Evolutionary conservation across 2,329 filamentous ascomycete genomes (phyloP).

Genomic region (Diaporthe caulivora): DNA sequence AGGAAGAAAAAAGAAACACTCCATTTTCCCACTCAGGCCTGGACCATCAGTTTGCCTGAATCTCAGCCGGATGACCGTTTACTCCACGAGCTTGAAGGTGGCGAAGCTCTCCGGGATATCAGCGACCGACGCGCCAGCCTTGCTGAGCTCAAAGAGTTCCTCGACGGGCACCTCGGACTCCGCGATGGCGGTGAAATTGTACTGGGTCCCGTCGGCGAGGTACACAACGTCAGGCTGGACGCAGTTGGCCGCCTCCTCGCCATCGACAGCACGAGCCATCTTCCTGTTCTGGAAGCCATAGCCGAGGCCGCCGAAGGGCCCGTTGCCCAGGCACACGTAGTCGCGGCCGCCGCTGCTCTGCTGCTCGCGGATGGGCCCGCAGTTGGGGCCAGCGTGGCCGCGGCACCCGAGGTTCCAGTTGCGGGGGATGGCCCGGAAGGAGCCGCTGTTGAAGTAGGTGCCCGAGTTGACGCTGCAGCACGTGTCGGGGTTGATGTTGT

Average conservation of each 20-base stretch:
- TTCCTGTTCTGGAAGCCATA: background rate
- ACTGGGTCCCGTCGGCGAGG: conserved; percentile 12
- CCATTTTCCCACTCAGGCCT: background rate
- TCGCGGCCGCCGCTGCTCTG: background rate
- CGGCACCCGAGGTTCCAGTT: background rate
- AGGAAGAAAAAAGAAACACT: background rate
- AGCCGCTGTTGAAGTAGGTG: background rate
- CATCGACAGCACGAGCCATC: background rate
- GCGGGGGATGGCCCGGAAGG: conserved; percentile 2
- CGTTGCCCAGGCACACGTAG: conserved; percentile 10
- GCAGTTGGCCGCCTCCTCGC: background rate
- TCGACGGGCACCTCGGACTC: background rate
- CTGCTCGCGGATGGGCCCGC: conserved; percentile 14
- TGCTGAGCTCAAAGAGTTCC: background rate
- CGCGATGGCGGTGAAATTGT: conserved; percentile 8
- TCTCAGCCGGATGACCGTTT: background rate
- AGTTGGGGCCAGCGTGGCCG: background rate
- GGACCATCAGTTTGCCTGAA: background rate
- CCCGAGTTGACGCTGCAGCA: conserved; percentile 19
- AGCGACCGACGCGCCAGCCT: background rate
- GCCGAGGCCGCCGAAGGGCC: background rate
- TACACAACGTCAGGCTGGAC: background rate
- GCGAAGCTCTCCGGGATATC: background rate
- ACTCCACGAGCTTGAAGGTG: background rate
- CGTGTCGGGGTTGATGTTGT: background rate